A percentile compares a stretch with the other conserved stretches of the same genome.
These are phyloP conservation scores for Sphaerosporella brunnea DNA, from an alignment of 495 filamentous ascomycete species.

Conservation along the genomic window DNA sequence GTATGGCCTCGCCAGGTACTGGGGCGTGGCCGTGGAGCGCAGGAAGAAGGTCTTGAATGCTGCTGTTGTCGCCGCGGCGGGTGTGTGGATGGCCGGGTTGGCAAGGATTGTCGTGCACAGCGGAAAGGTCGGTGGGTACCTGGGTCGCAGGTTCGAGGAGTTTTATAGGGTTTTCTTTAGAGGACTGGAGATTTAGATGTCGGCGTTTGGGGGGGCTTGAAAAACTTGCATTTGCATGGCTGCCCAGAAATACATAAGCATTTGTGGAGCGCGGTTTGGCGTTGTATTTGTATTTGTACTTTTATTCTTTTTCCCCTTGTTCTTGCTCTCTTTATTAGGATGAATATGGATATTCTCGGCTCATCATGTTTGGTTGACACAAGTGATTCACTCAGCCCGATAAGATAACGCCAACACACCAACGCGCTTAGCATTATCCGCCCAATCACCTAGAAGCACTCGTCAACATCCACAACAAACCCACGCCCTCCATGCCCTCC, in stretches of 20 bases:
- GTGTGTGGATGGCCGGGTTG: slow-evolving; percentile 63
- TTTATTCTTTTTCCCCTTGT: too few relatives aligned
- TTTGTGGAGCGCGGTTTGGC: background rate
- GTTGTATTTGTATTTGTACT: background rate
- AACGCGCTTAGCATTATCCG: too few relatives aligned
- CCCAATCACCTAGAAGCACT: background rate
- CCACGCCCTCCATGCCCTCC: too few relatives aligned
- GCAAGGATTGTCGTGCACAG: slow-evolving; percentile 57
- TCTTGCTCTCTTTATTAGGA: background rate
- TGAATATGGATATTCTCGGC: background rate
- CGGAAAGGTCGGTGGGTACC: slow-evolving; percentile 56
- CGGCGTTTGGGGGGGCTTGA: too few relatives aligned
- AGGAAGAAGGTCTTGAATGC: slow-evolving; percentile 55
- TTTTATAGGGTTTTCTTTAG: slow-evolving; percentile 33
- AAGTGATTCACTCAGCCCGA: too few relatives aligned
- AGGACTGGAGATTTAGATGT: background rate
- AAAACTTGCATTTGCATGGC: too few relatives aligned
- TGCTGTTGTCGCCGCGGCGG: slow-evolving; percentile 37
- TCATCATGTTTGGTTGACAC: background rate
- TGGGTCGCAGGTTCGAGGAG: slow-evolving; percentile 60
- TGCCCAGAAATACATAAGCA: too few relatives aligned
- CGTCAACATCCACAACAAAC: background rate
- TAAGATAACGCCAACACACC: too few relatives aligned
- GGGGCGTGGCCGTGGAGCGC: slow-evolving; percentile 34
- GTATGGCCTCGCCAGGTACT: slow-evolving; percentile 41